Evolutionary conservation across 1,284 basidiomycete species (phyloP).

Genomic region (Amylostereum areolatum): DNA sequence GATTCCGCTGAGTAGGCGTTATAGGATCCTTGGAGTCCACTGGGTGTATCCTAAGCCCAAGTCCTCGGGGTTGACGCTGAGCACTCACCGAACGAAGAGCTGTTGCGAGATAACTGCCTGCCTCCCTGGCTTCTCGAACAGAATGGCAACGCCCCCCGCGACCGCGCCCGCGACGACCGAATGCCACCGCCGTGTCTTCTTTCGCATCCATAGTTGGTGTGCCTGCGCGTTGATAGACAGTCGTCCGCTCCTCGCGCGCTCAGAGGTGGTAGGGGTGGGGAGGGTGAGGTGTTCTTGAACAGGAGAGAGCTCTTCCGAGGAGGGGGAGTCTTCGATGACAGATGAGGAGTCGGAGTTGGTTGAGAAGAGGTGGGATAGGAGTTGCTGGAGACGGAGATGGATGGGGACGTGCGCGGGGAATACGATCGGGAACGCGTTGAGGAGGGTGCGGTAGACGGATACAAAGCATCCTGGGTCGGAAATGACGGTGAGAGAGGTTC

Average conservation of each 20-base stretch:
- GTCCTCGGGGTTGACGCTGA: not conserved
- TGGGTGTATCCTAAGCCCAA: conserved; percentile 21
- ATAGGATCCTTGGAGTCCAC: conserved; percentile 81
- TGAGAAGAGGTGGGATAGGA: conserved; percentile 14
- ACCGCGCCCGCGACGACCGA: conserved; percentile 82
- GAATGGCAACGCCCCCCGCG: conserved; percentile 75
- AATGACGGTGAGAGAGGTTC: not conserved
- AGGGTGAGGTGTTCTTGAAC: conserved; percentile 10
- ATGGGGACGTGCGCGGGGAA: conserved; percentile 41
- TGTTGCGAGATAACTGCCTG: conserved; percentile 83
- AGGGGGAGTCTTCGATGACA: conserved; percentile 3
- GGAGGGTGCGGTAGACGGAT: conserved; percentile 73
- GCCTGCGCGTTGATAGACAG: conserved; percentile 58
- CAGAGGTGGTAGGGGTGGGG: conserved; percentile 14
- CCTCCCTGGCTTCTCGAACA: conserved; percentile 74
- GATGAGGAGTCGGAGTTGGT: conserved; percentile 18
- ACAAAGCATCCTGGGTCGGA: conserved; percentile 63
- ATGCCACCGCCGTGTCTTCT: conserved; percentile 78
- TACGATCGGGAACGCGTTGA: conserved; percentile 79
- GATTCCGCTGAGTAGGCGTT: conserved; percentile 64
- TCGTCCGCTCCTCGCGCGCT: conserved; percentile 35
- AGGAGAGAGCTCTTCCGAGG: conserved; percentile 1
- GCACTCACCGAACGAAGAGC: conserved; percentile 74
- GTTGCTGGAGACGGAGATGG: conserved; percentile 9
- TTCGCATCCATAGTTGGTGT: conserved; percentile 56